These are phyloP conservation scores for Aspergillus bertholletiae DNA, from an alignment of 495 filamentous ascomycete genomes.

Conservation along the genomic window DNA sequence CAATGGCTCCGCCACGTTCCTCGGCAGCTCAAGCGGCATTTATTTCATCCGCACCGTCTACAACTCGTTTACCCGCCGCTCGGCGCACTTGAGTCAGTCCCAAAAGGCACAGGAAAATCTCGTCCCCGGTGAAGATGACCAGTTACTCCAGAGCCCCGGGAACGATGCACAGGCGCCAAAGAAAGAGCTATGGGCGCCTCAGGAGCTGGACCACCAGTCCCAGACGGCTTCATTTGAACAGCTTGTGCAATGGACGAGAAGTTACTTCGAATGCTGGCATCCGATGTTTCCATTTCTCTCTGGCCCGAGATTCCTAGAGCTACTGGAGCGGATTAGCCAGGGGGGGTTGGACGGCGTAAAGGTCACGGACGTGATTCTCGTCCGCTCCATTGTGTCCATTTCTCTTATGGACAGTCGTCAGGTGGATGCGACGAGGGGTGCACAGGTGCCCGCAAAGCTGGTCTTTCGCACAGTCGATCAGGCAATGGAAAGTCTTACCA, in stretches of 20 bases:
- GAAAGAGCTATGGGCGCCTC: conserved; percentile 25
- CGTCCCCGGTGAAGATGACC: conserved; percentile 48
- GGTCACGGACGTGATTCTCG: conserved; percentile 28
- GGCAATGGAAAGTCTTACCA: conserved; percentile 33
- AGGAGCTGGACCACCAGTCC: conserved; percentile 22
- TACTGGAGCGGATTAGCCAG: conserved; percentile 29
- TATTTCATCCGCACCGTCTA: conserved; percentile 47
- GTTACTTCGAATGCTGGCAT: conserved; percentile 50
- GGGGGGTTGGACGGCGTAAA: conserved; percentile 20
- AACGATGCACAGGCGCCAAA: conserved; percentile 4
- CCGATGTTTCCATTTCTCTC: conserved; percentile 45
- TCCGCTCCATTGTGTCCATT: conserved; percentile 46
- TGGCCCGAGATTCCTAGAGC: conserved; percentile 36
- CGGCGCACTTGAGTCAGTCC: conserved; percentile 28
- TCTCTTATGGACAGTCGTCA: conserved; percentile 36
- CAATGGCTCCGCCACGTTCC: conserved; percentile 35
- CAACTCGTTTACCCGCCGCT: conserved; percentile 39
- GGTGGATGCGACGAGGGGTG: conserved; percentile 4
- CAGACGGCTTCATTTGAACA: conserved; percentile 25
- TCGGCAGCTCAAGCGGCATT: conserved; percentile 51
- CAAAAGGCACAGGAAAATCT: conserved; percentile 25
- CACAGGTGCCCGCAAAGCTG: conserved; percentile 27
- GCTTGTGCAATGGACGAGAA: conserved; percentile 34
- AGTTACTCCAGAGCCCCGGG: conserved; percentile 15
- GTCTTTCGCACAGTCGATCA: conserved; percentile 36